Percentiles rank a stretch among this genome's conserved stretches.
Evolutionary conservation across 768 basidiomycete genomes (phyloP).

Genomic region (Pleurotus pulmonarius): DNA sequence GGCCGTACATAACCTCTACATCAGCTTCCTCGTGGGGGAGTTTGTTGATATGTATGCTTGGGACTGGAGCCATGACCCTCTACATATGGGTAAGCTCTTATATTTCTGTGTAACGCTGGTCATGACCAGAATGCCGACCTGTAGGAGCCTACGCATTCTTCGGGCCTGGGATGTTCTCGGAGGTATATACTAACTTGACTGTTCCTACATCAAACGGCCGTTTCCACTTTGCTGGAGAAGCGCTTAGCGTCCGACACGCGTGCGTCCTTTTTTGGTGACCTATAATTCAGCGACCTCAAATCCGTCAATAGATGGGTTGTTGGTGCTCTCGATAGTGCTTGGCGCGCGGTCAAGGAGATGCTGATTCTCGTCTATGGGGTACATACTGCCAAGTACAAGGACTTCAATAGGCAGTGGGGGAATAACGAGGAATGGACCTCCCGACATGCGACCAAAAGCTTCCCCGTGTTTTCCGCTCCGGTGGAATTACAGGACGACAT

Average conservation of each 20-base stretch:
- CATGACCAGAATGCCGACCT: no score
- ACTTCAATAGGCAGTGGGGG: no score
- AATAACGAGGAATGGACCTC: constrained; percentile 24
- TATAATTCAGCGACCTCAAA: no score
- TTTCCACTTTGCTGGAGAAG: constrained; percentile 35
- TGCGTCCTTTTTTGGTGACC: constrained; percentile 9
- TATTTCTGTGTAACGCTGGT: not conserved
- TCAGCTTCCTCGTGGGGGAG: constrained; percentile 15
- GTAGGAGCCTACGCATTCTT: constrained; percentile 38
- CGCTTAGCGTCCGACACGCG: constrained; percentile 32
- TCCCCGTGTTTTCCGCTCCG: not conserved
- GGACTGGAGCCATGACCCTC: constrained; percentile 29
- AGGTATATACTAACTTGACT: constrained; percentile 26
- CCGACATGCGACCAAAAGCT: not conserved
- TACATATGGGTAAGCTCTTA: constrained; percentile 32
- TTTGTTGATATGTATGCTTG: constrained; percentile 22
- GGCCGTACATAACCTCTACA: constrained; percentile 20
- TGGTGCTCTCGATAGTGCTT: constrained; percentile 32
- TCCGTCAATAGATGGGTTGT: constrained; percentile 31
- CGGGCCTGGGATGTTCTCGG: constrained; percentile 32
- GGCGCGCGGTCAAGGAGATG: constrained; percentile 25
- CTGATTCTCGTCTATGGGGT: constrained; percentile 1
- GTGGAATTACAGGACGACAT: not conserved
- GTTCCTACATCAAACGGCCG: constrained; percentile 23
- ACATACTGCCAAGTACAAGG: no score